Base-by-base conservation (phyloP, 1,284 basidiomycete species). In the Ustilago shanxiensis region DNA sequence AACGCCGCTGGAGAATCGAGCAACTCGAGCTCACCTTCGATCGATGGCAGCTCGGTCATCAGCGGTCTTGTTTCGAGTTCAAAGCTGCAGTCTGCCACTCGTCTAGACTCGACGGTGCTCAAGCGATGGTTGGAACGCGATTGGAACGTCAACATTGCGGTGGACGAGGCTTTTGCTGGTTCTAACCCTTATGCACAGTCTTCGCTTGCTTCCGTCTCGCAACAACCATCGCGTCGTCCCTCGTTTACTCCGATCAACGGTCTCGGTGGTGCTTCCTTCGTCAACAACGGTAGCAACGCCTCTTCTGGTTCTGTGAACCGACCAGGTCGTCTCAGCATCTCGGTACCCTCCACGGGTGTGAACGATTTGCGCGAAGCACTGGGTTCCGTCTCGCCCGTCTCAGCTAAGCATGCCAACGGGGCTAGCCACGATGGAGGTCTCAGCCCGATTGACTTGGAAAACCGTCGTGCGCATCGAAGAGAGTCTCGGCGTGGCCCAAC, bases 131-230 rank as follows among this genome's bases (percentile, higher is more conserved):
- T 85, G 59, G 69, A 70, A 52, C 79, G 83, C 44, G 81, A 80
- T 44, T 85, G 84, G 84, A 80, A 72, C 54, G 81, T 83, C 35
- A 49, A 51, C 45, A 75, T 79, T 14, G 83, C 81, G 18, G 75
- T 81, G 2, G 79, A 84, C 54, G 82, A 84, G 62, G 76, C 77
- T 2, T 65, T 73, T 51, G 58, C 58, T 20, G 71, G 70, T 2
- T 63, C 75, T n/a, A 73, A 41, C 52, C 75, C 75, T 6, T 77
- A 69, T n/a, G 59, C 70, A 3, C 51, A 45, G 6, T 56, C 63
- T 29, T 66, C 74, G 60, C 28, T 72, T 7, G 37, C 56, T 5
- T 39, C 66, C 24, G 55, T 35, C 10, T 72, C 65, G 39, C 63
- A 62, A 51, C 65, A 66, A 31, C 47, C 69, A 0, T 77, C 74